Conservation (phyloP, 176 grass and related monocot genomes). For the Ensete glaucum region DNA sequence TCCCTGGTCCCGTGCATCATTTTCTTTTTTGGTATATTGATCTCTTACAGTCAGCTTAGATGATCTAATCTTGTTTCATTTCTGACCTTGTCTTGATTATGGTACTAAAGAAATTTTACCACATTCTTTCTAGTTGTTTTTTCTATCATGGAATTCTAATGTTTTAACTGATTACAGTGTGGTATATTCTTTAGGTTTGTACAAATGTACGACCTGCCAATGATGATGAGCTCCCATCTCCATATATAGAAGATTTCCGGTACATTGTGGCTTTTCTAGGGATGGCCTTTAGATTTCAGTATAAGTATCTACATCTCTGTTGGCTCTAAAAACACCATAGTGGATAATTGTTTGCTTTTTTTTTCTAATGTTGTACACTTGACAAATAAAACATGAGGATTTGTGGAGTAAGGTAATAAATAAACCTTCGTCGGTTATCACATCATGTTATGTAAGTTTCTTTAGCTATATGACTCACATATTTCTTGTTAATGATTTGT, state of each 20-base stretch:
- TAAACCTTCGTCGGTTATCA: no score
- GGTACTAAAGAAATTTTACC: neutral
- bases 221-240: conserved; percentile 87
- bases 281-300: conserved; percentile 1
- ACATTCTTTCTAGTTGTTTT: neutral
- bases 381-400: no score
- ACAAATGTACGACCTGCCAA: conserved; percentile 75
- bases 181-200: conserved; percentile 38
- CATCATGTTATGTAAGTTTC: no score
- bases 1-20: no score
- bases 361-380: no score
- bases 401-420: no score
- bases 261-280: conserved; percentile 21
- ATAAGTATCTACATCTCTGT: neutral
- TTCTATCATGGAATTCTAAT: neutral
- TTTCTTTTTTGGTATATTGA: no score
- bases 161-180: neutral
- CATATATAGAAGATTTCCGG: conserved; percentile 93
- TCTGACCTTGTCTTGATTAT: neutral
- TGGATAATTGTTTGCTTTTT: no score
- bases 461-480: no score
- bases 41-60: neutral
- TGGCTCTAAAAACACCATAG: neutral
- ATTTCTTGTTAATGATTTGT: no score
- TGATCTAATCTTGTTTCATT: neutral